phyloP scores from a whole-genome alignment of 805 yeast species.

The Candida yuanshanica region DNA sequence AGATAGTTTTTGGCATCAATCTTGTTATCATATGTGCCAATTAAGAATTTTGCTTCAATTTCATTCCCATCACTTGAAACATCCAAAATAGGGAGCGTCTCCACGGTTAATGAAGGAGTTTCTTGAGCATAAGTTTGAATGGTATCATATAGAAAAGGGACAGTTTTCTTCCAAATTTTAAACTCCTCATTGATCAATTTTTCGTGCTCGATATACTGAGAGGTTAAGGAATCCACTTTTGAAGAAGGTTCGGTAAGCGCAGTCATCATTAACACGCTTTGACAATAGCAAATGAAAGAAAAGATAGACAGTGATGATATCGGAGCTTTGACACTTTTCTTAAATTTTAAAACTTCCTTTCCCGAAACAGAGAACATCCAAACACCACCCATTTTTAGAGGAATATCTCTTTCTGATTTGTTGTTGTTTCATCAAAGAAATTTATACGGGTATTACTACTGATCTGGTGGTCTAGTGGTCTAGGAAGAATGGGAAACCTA shows the following conservation, averaged over 20 bases:
- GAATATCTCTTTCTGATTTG: too few relatives aligned
- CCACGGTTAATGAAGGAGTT: constrained; percentile 53
- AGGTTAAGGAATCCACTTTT: not conserved
- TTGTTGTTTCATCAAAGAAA: too few relatives aligned
- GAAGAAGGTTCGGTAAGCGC: not conserved
- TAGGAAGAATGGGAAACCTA: too few relatives aligned
- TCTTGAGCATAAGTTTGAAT: constrained; percentile 54
- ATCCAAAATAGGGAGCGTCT: constrained; percentile 43
- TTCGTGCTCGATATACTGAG: constrained; percentile 49
- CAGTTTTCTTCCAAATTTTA: constrained; percentile 78
- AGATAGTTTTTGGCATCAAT: constrained; percentile 35
- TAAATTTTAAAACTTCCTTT: not conserved
- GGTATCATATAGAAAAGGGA: constrained; percentile 68
- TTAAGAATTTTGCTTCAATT: constrained; percentile 33
- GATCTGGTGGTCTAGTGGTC: too few relatives aligned
- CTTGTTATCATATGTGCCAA: constrained; percentile 41
- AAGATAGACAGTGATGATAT: not conserved
- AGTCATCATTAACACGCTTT: not conserved
- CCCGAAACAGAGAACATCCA: constrained; percentile 64
- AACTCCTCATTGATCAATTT: constrained; percentile 71
- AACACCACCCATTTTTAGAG: too few relatives aligned
- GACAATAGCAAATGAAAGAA: not conserved
- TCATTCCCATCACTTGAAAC: constrained; percentile 23
- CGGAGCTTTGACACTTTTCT: not conserved
- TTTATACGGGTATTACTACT: too few relatives aligned